phyloP scores from a whole-genome alignment of 371 early-diverging fungal species.

The Saksenaea oblongispora region DNA sequence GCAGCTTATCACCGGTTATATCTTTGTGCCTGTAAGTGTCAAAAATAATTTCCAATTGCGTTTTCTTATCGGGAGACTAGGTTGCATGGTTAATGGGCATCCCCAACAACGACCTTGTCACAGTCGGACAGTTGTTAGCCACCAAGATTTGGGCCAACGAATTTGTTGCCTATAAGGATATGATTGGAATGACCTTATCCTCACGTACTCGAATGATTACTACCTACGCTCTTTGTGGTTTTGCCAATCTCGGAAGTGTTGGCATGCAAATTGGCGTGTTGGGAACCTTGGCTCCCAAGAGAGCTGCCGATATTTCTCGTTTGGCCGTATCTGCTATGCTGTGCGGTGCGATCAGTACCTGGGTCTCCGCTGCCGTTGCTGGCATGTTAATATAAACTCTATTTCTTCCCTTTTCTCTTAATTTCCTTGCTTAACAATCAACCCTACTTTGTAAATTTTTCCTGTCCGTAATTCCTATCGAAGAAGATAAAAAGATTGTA shows the following conservation, averaged over 20 bases:
- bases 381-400: slow-evolving; percentile 60
- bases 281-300: slow-evolving; percentile 73
- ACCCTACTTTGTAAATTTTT: neutral
- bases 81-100: slow-evolving; percentile 82
- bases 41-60: neutral
- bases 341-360: slow-evolving; percentile 77
- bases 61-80: slow-evolving; percentile 8
- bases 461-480: neutral
- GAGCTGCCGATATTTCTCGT: slow-evolving; percentile 69
- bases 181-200: slow-evolving; percentile 34
- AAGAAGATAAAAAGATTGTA: too few species aligned
- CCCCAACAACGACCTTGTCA: slow-evolving; percentile 51
- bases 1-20: slow-evolving; percentile 72
- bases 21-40: slow-evolving; percentile 65
- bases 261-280: slow-evolving; percentile 80
- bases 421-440: neutral
- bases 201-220: slow-evolving; percentile 50
- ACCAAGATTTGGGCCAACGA: slow-evolving; percentile 85
- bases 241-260: slow-evolving; percentile 83
- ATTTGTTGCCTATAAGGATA: slow-evolving; percentile 75
- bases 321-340: slow-evolving; percentile 77
- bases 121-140: slow-evolving; percentile 74
- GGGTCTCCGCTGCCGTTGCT: slow-evolving; percentile 79
- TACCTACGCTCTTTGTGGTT: slow-evolving; percentile 81
- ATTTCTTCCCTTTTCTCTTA: neutral